phyloP scores from a whole-genome alignment of 176 grass and related monocot species.

The Triticum urartu region DNA sequence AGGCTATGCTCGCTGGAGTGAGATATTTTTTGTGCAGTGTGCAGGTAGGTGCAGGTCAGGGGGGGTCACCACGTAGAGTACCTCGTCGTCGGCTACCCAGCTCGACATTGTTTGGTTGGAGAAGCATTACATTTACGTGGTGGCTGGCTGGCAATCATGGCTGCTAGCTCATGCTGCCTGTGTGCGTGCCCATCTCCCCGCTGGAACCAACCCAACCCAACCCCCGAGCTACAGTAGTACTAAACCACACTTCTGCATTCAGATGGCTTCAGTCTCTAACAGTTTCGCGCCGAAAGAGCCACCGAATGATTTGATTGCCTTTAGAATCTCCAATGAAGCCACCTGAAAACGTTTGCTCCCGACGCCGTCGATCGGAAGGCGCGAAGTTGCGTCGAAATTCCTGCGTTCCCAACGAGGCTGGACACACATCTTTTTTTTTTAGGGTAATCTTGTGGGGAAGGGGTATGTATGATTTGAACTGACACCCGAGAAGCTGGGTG shows the following conservation, averaged over 20 bases:
- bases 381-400: background rate
- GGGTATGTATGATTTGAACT: background rate
- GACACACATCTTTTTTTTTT: too few relatives aligned
- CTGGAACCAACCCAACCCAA: constrained; percentile 29
- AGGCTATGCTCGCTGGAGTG: too few relatives aligned
- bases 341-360: too few relatives aligned
- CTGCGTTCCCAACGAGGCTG: background rate
- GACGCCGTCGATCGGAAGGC: too few relatives aligned
- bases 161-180: constrained; percentile 33
- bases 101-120: constrained; percentile 33
- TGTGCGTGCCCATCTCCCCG: background rate
- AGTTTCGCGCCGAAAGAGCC: background rate
- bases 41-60: background rate
- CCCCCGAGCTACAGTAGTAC: too few relatives aligned
- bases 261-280: too few relatives aligned
- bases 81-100: background rate
- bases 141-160: constrained; percentile 27
- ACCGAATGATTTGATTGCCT: background rate
- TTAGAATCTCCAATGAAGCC: too few relatives aligned
- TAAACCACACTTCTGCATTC: background rate
- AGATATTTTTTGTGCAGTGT: constrained; percentile 3
- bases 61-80: background rate
- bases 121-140: constrained; percentile 29
- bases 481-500: background rate
- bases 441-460: too few relatives aligned